Conservation (phyloP, 2,329 filamentous ascomycete genomes). For the Colletotrichum sp. region DNA sequence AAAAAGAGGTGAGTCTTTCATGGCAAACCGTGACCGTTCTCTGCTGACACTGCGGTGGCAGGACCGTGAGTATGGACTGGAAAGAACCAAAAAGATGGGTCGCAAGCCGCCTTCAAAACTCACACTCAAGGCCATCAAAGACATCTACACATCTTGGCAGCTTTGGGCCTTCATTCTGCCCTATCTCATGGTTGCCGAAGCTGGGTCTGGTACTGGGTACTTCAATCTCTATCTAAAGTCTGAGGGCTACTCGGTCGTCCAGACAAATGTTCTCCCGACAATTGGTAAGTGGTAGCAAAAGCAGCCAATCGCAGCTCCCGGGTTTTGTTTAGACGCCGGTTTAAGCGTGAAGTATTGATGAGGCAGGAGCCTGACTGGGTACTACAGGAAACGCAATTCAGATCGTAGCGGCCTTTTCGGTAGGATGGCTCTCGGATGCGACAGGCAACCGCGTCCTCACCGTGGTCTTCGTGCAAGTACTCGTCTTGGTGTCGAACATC, state of each 20-base stretch:
- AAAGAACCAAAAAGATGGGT: slow-evolving; percentile 25
- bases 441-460: not conserved
- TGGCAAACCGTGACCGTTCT: not conserved
- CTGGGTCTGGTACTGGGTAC: slow-evolving; percentile 16
- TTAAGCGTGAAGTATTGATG: no score
- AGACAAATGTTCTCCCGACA: slow-evolving; percentile 51
- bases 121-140: slow-evolving; percentile 9
- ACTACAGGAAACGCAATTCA: not conserved
- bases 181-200: slow-evolving; percentile 22
- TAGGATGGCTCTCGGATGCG: not conserved
- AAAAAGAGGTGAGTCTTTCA: not conserved
- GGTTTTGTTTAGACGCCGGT: no score
- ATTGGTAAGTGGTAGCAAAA: not conserved
- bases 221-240: slow-evolving; percentile 45
- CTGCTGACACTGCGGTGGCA: not conserved
- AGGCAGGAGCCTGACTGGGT: not conserved
- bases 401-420: not conserved
- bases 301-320: rapidly evolving
- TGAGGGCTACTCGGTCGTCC: slow-evolving; percentile 50
- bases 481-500: slow-evolving; percentile 24
- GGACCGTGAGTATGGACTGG: slow-evolving; percentile 22
- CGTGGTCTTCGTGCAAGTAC: slow-evolving; percentile 10
- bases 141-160: slow-evolving; percentile 19
- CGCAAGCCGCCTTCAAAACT: slow-evolving; percentile 17
- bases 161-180: slow-evolving; percentile 24